Base-by-base conservation (phyloP, 2,329 filamentous ascomycete genomes). In the Penicillium brevicompactum region DNA sequence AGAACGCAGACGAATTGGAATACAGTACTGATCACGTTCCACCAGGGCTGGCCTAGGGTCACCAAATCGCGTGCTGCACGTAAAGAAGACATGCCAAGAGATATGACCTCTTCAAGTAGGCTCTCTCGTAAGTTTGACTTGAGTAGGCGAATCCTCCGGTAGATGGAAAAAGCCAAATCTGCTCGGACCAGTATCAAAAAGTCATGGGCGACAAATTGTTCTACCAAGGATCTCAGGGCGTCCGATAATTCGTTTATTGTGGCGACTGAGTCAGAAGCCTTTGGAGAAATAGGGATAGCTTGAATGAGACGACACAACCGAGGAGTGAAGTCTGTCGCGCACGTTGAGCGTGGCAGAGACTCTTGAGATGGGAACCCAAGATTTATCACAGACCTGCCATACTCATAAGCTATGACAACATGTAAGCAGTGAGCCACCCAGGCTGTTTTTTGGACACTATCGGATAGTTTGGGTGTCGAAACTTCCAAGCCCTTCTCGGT, bases 1-100 rank as follows among this genome's bases (percentile, higher is more conserved):
- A 74, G 62, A 27, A 75, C 70, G 57, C 75, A 78, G 9, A 76
- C 63, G 41, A 76, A 77, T 54, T 78, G 76, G 46, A 79, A 79
- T 0, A 72, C 67, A 0, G 72, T 71, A 46, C 72, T 71, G 2
- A 78, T 59, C 1, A 77, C 66, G 55, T 77, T 78, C 76, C 76
- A 79, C 76, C 76, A 78, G 4, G 74, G 74, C 16, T 65, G 69
- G 7, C 67, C 62, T 41, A 65, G 65, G n/a, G 68, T 65, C 3
- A 73, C 67, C 3, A 77, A 56, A 18, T 65, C 65, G 5, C 63
- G 62, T 5, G 75, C 70, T 4, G 76, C 73, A 8, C 63, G 60
- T 1, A 76, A 58, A 7, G 74, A 70, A 21, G 62, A 57, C 24
- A 66, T 68, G 1, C 75, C 74, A 16, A 72, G 67, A 10, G 58